Conservation (phyloP, 139 green algal genomes). For the Diplosphaera chodatii region DNA sequence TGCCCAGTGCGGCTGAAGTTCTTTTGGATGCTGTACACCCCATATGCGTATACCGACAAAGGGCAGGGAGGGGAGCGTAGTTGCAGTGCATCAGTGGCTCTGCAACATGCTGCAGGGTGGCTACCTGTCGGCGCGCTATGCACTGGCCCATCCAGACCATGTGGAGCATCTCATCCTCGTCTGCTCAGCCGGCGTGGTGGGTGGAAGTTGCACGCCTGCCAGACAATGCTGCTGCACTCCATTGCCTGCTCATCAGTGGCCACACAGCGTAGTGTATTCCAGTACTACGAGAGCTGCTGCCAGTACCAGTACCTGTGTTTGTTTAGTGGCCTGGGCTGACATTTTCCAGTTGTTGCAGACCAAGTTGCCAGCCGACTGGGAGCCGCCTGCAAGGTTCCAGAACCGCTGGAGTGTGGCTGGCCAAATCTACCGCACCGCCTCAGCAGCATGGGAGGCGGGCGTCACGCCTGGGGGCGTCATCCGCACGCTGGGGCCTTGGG, state of each 20-base stretch:
- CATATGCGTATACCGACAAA: no score
- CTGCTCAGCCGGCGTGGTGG: conserved; percentile 73
- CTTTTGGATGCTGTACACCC: no score
- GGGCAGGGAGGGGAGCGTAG: no score
- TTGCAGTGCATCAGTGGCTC: no score
- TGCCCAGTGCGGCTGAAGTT: no score
- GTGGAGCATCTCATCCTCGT: conserved; percentile 85
- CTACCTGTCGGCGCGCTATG: conserved; percentile 77
- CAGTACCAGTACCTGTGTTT: not conserved
- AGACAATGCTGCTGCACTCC: no score
- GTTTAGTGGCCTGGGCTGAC: not conserved
- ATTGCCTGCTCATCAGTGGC: no score
- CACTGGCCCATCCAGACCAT: conserved; percentile 68
- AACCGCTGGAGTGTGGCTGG: conserved; percentile 30
- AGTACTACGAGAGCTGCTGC: no score
- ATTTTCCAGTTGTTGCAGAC: conserved; percentile 19
- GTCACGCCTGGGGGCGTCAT: conserved; percentile 70
- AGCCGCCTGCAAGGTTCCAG: conserved; percentile 24
- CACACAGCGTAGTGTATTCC: no score
- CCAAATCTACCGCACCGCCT: conserved; percentile 30
- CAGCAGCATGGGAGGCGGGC: conserved; percentile 49
- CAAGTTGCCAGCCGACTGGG: conserved; percentile 49
- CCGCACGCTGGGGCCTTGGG: conserved; percentile 62
- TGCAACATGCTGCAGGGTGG: conserved; percentile 46
- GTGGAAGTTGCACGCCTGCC: no score